Evolutionary conservation across 345 rosid genomes (phyloP).

Genomic region (Citrus maxima): DNA sequence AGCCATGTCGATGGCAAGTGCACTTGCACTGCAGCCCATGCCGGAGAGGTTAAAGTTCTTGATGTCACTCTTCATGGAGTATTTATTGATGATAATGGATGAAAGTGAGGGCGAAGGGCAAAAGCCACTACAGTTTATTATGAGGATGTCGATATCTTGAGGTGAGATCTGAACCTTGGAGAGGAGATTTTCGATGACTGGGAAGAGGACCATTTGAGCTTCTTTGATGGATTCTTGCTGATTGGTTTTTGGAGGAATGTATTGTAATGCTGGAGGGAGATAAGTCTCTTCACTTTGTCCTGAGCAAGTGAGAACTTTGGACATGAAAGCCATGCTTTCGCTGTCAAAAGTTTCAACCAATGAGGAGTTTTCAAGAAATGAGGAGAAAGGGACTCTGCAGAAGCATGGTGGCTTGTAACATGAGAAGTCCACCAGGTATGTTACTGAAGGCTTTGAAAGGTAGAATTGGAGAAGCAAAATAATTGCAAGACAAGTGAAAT

Average conservation of each 20-base stretch:
- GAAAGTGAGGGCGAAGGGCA: constrained; percentile 56
- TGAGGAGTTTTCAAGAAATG: constrained; percentile 42
- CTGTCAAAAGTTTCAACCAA: constrained; percentile 28
- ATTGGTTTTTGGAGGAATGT: constrained; percentile 45
- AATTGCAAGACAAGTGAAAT: constrained; percentile 6
- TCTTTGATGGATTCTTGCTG: constrained; percentile 39
- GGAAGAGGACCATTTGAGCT: constrained; percentile 46
- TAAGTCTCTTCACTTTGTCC: constrained; percentile 47
- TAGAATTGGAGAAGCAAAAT: not conserved
- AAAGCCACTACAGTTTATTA: constrained; percentile 53
- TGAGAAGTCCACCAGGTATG: constrained; percentile 53
- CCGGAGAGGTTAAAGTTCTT: constrained; percentile 56
- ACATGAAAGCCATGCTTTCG: constrained; percentile 51
- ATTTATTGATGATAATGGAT: constrained; percentile 47
- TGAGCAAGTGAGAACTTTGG: constrained; percentile 43
- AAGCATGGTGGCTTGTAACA: constrained; percentile 43
- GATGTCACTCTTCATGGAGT: constrained; percentile 36
- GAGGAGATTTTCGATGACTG: constrained; percentile 43
- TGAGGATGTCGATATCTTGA: constrained; percentile 40
- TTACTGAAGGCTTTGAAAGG: constrained; percentile 15
- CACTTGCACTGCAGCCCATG: constrained; percentile 66
- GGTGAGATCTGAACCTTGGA: constrained; percentile 38
- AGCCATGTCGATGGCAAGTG: constrained; percentile 42
- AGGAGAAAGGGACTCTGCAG: constrained; percentile 37
- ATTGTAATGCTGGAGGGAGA: constrained; percentile 56